Percentiles rank a stretch among this genome's conserved stretches.
These are phyloP conservation scores for Penicillium concentricum DNA, from an alignment of 2,329 filamentous ascomycete species.

Conservation along the genomic window DNA sequence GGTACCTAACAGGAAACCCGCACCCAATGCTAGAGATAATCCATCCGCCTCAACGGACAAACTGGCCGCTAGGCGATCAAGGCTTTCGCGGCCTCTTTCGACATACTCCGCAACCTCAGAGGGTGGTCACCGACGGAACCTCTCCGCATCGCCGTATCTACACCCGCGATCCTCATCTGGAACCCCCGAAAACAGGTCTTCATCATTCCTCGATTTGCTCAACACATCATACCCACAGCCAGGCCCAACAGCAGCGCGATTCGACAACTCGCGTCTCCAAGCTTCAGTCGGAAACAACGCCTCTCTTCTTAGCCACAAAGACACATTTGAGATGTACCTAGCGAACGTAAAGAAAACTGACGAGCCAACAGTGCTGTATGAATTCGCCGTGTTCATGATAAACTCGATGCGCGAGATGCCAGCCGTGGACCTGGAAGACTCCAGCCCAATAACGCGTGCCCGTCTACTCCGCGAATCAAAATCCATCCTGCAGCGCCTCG, in stretches of 20 bases:
- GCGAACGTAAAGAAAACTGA: slow-evolving; percentile 97
- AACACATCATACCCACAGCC: slow-evolving; percentile 78
- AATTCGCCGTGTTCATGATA: slow-evolving; percentile 93
- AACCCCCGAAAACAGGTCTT: slow-evolving; percentile 58
- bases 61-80: slow-evolving; percentile 54
- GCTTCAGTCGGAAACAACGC: slow-evolving; percentile 82
- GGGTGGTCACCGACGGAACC: slow-evolving; percentile 59
- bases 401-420: slow-evolving; percentile 80
- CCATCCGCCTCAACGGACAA: slow-evolving; percentile 58
- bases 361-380: slow-evolving; percentile 86
- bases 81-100: slow-evolving; percentile 67
- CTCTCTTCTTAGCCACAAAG: slow-evolving; percentile 83
- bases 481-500: slow-evolving; percentile 79
- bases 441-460: slow-evolving; percentile 50
- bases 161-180: slow-evolving; percentile 53
- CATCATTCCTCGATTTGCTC: slow-evolving; percentile 62
- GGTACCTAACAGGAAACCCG: slow-evolving; percentile 27
- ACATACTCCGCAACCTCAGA: slow-evolving; percentile 75
- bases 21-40: slow-evolving; percentile 45
- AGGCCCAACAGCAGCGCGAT: slow-evolving; percentile 58
- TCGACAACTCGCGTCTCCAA: slow-evolving; percentile 80
- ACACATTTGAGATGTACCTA: slow-evolving; percentile 97
- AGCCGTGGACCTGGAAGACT: slow-evolving; percentile 45
- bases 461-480: slow-evolving; percentile 83
- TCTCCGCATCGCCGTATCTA: slow-evolving; percentile 51